Evolutionary conservation across 2,329 filamentous ascomycete species (phyloP).

Genomic region (Colletotrichum somersetense): DNA sequence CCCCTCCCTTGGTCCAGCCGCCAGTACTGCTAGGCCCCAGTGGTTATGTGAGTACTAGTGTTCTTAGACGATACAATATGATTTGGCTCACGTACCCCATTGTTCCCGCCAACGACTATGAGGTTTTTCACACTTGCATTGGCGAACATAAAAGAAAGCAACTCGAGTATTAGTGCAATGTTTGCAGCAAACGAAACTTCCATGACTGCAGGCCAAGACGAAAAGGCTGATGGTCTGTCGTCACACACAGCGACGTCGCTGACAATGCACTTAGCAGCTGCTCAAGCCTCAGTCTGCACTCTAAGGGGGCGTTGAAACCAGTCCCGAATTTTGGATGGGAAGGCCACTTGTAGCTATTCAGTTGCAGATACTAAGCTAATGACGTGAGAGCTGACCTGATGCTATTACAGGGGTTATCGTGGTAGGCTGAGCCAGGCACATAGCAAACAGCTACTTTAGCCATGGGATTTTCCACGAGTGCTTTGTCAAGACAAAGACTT

Average conservation of each 20-base stretch:
- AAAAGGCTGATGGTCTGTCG: background rate
- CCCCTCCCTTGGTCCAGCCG: conserved; percentile 68
- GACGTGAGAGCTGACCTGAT: conserved; percentile 33
- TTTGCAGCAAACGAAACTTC: conserved; percentile 4
- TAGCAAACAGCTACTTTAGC: too few relatives aligned
- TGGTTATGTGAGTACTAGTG: background rate
- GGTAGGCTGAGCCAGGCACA: background rate
- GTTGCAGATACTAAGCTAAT: background rate
- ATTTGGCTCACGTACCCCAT: conserved; percentile 13
- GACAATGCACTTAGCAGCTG: background rate
- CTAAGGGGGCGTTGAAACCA: background rate
- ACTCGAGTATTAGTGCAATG: background rate
- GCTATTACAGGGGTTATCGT: conserved; percentile 6
- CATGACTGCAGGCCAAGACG: conserved; percentile 7
- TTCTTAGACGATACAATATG: background rate
- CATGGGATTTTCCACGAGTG: too few relatives aligned
- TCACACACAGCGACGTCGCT: background rate
- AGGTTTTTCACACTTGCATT: conserved; percentile 30
- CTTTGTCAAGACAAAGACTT: too few relatives aligned
- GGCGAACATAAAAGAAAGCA: conserved; percentile 16
- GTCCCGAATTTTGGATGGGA: background rate
- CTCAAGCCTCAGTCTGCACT: background rate
- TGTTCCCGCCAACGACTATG: conserved; percentile 35
- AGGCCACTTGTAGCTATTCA: conserved; percentile 1
- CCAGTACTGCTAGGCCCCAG: conserved; percentile 54